Conservation (phyloP, 305 asterid species). For the Withania somnifera region DNA sequence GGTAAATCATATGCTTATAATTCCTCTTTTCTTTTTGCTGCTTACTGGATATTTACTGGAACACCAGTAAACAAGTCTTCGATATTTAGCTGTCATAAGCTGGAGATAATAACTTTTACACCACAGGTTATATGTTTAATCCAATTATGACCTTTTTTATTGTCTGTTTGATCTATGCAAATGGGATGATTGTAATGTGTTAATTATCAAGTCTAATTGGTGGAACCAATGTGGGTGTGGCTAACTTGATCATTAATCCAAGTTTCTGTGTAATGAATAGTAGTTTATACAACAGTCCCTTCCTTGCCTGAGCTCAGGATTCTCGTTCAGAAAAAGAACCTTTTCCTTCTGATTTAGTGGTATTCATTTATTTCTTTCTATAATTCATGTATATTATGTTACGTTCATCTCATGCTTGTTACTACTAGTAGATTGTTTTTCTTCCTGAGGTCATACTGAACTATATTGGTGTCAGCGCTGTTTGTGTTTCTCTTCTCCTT, state of each 20-base stretch:
- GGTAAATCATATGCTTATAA: background rate
- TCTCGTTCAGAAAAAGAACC: background rate
- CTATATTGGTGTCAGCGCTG: background rate
- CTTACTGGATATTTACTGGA: background rate
- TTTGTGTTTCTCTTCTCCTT: background rate
- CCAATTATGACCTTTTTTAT: background rate
- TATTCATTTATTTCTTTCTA: background rate
- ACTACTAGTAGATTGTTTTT: background rate
- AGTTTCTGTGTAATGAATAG: background rate
- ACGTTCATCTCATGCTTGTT: conserved; percentile 10
- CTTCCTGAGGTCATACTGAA: background rate
- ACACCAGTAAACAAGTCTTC: background rate
- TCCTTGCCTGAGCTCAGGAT: background rate
- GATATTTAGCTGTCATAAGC: background rate
- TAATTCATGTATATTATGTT: background rate
- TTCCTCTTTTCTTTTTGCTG: background rate
- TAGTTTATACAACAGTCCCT: background rate
- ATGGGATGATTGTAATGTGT: background rate
- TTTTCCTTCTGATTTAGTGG: background rate
- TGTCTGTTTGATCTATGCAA: background rate
- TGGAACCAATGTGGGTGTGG: background rate
- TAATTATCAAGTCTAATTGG: background rate
- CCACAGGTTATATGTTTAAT: background rate
- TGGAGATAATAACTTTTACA: background rate
- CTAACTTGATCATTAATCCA: background rate